A percentile compares a stretch with the other conserved stretches of the same genome.
These are phyloP conservation scores for Gnetum montanum DNA, from an alignment of 75 land plant species.

Conservation along the genomic window DNA sequence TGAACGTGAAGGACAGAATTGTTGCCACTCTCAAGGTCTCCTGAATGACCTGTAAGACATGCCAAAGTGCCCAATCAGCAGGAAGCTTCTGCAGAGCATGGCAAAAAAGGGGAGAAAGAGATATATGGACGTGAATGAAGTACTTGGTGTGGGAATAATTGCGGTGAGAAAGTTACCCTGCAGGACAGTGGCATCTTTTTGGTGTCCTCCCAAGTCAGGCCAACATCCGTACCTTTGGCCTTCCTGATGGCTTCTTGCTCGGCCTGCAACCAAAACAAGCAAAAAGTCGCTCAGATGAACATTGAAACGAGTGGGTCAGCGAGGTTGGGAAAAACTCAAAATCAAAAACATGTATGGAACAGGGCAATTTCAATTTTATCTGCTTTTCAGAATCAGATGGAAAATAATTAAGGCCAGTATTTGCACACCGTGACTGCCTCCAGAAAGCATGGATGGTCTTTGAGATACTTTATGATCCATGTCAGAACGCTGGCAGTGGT, in stretches of 20 bases:
- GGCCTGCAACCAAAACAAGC: slow-evolving; percentile 26
- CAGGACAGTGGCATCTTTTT: slow-evolving; percentile 71
- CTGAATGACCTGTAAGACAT: slow-evolving; percentile 44
- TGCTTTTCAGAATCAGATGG: not conserved
- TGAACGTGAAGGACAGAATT: slow-evolving; percentile 74
- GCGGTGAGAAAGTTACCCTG: slow-evolving; percentile 20
- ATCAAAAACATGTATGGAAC: not conserved
- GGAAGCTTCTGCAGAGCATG: not conserved
- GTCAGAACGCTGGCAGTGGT: slow-evolving; percentile 88
- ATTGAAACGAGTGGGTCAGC: not conserved
- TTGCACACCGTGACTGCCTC: slow-evolving; percentile 57
- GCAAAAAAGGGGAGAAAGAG: not conserved
- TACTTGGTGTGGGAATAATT: not conserved
- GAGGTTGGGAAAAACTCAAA: not conserved
- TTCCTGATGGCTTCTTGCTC: slow-evolving; percentile 70
- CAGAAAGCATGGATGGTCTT: slow-evolving; percentile 40
- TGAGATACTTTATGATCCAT: slow-evolving; percentile 78
- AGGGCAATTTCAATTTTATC: not conserved
- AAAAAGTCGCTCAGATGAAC: too few relatives aligned
- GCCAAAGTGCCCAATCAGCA: not conserved
- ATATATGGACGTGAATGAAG: too few relatives aligned
- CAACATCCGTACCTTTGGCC: slow-evolving; percentile 22
- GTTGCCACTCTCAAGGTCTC: slow-evolving; percentile 80
- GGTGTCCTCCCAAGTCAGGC: slow-evolving; percentile 67
- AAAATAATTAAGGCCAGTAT: not conserved